Conservation (phyloP, 345 rosid species). For the Gossypium rotundifolium region DNA sequence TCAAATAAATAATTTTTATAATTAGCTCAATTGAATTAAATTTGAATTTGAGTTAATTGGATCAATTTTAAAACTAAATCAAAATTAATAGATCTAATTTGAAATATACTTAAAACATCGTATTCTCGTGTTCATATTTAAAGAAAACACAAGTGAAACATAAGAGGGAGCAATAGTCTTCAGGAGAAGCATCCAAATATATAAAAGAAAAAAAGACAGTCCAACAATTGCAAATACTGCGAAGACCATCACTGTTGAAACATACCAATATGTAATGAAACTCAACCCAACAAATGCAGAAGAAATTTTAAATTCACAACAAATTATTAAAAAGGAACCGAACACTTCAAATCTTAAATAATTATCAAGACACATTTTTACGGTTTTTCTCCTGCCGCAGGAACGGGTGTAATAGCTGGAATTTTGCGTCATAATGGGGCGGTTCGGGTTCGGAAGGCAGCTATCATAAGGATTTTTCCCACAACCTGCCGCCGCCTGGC, state of each 20-base stretch:
- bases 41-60: too few relatives aligned
- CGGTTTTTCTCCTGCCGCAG: neutral
- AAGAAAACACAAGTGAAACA: too few relatives aligned
- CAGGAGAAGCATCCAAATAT: too few relatives aligned
- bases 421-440: neutral
- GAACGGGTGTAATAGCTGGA: neutral
- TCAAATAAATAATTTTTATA: too few relatives aligned
- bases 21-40: too few relatives aligned
- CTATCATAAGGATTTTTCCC: neutral
- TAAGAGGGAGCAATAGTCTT: too few relatives aligned
- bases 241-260: too few relatives aligned
- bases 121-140: too few relatives aligned
- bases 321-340: neutral
- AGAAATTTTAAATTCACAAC: neutral
- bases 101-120: too few relatives aligned
- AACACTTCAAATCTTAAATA: neutral
- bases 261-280: neutral
- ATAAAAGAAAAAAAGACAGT: neutral
- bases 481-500: neutral
- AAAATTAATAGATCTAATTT: too few relatives aligned
- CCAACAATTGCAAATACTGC: neutral
- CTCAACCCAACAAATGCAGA: neutral
- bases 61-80: too few relatives aligned
- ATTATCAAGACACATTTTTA: neutral
- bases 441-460: conserved; percentile 4